phyloP scores from a whole-genome alignment of 331 rosid genomes.

The Prunus yedoensis region DNA sequence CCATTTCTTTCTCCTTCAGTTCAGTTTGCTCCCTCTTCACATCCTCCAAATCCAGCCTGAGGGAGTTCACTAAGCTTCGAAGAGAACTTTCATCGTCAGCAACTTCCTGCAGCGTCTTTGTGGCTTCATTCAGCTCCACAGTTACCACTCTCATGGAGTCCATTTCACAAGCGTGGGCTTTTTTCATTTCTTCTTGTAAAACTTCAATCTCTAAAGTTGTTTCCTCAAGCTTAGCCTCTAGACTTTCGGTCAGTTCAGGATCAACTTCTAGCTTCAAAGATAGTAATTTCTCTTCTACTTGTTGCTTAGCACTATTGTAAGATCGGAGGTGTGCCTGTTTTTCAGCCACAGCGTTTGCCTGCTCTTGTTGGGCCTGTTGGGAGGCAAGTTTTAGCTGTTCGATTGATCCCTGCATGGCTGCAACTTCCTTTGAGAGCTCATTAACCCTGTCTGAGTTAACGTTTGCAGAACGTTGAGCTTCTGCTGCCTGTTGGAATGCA shows the following conservation, averaged over 20 bases:
- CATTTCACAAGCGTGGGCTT: constrained; percentile 65
- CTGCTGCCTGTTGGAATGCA: constrained; percentile 70
- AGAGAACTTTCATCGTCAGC: constrained; percentile 63
- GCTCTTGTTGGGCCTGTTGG: constrained; percentile 46
- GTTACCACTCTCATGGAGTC: constrained; percentile 44
- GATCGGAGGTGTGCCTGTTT: constrained; percentile 28
- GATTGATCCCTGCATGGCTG: constrained; percentile 45
- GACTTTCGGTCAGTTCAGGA: constrained; percentile 31
- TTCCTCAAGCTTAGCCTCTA: constrained; percentile 52
- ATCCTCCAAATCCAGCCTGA: constrained; percentile 51
- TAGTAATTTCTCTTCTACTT: constrained; percentile 42
- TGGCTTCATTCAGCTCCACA: constrained; percentile 61
- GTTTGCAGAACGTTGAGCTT: constrained; percentile 65
- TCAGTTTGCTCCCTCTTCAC: constrained; percentile 45
- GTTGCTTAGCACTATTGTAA: constrained; percentile 44
- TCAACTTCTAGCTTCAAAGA: constrained; percentile 50
- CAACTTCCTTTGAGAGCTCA: constrained; percentile 57
- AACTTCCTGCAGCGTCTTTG: constrained; percentile 46
- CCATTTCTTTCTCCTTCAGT: constrained; percentile 35
- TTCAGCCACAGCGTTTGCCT: constrained; percentile 38
- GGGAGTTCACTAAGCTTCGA: constrained; percentile 41
- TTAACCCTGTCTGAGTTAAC: constrained; percentile 46
- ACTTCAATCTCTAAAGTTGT: constrained; percentile 57
- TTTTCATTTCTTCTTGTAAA: constrained; percentile 56
- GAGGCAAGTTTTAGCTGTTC: constrained; percentile 51